Conservation (phyloP, 331 rosid genomes). For the Erythrophleum ivorense region DNA sequence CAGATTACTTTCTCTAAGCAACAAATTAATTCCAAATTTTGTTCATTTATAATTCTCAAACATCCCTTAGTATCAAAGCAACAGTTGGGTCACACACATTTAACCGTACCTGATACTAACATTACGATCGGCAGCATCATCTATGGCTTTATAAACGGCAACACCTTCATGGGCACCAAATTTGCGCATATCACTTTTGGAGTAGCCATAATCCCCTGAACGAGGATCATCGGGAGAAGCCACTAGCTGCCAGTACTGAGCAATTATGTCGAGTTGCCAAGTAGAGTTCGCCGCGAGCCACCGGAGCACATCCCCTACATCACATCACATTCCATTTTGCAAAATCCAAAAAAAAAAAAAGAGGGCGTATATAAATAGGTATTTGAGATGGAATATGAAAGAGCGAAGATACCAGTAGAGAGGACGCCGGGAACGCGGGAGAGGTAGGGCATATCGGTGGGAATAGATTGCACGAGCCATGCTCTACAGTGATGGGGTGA, state of each 20-base stretch:
- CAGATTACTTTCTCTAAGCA: constrained; percentile 14
- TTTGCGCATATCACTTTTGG: constrained; percentile 56
- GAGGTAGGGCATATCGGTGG: constrained; percentile 85
- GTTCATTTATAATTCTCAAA: constrained; percentile 8
- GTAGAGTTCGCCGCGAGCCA: constrained; percentile 91
- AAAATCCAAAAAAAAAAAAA: not conserved
- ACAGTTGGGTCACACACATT: not conserved
- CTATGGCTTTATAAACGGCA: constrained; percentile 66
- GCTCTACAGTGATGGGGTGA: constrained; percentile 64
- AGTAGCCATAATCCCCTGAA: constrained; percentile 88
- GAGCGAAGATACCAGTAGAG: constrained; percentile 58
- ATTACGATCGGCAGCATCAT: constrained; percentile 79
- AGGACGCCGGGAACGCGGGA: constrained; percentile 76
- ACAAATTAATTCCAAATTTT: constrained; percentile 30
- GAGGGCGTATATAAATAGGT: not conserved
- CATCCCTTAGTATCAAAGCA: not conserved
- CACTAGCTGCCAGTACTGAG: constrained; percentile 82
- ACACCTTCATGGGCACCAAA: constrained; percentile 83
- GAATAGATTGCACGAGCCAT: constrained; percentile 94
- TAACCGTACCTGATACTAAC: constrained; percentile 58
- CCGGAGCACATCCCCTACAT: constrained; percentile 77
- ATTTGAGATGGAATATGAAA: not conserved
- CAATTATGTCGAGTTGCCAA: constrained; percentile 68
- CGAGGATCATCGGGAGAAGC: constrained; percentile 70
- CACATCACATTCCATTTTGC: not conserved